Percentiles rank a stretch among this genome's conserved stretches.
Conservation (phyloP, 106 monocot species). For the Dendrobium catenatum region DNA sequence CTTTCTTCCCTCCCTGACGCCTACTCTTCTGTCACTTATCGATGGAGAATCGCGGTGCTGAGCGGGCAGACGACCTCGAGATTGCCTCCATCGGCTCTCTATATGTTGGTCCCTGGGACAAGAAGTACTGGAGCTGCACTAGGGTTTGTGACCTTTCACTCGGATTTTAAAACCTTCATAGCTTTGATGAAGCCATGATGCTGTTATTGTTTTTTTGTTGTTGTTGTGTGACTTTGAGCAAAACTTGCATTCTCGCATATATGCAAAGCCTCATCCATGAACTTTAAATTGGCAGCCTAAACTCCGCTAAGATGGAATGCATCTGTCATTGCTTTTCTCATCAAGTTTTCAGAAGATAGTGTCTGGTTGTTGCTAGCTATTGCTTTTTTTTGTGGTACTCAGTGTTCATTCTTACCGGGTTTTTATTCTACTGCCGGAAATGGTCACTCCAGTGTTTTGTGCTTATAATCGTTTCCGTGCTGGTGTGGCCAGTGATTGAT, state of each 20-base stretch:
- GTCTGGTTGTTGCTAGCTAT: not conserved
- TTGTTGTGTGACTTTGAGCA: too few species aligned
- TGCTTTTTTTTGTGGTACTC: not conserved
- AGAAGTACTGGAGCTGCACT: constrained; percentile 95
- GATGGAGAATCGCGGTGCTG: constrained; percentile 16
- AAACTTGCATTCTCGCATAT: too few species aligned
- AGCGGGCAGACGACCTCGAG: constrained; percentile 43
- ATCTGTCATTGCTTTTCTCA: not conserved
- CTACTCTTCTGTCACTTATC: not conserved
- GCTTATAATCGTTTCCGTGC: not conserved
- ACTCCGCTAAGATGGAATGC: too few species aligned
- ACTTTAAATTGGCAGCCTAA: too few species aligned
- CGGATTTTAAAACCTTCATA: not conserved
- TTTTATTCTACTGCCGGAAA: not conserved
- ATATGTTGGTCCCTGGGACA: constrained; percentile 65
- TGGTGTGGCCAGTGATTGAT: not conserved
- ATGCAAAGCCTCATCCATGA: too few species aligned
- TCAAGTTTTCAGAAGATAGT: not conserved
- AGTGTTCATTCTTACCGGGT: not conserved
- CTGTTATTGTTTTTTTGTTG: too few species aligned
- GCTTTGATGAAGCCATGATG: not conserved
- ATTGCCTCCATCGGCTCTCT: constrained; percentile 71
- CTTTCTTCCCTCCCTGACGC: not conserved
- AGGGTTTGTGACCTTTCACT: constrained; percentile 39
- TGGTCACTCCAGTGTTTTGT: not conserved